Percentiles rank a stretch among this genome's conserved stretches.
Conservation (phyloP, 2,329 filamentous ascomycete species). For the Calycina herbarum region DNA sequence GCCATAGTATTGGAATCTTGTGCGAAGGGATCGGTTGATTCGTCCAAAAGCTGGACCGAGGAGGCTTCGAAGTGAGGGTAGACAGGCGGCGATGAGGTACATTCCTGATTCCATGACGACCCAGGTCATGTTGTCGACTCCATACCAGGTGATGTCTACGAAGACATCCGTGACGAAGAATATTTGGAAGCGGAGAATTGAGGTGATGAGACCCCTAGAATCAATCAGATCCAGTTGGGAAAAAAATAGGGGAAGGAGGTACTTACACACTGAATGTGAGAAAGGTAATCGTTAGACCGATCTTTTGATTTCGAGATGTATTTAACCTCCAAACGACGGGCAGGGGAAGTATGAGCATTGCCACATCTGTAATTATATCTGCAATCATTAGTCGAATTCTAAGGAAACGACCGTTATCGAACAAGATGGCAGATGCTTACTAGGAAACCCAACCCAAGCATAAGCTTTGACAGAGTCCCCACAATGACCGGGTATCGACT, state of each 20-base stretch:
- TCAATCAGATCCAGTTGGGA: not conserved
- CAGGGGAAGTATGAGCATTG: slow-evolving; percentile 46
- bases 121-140: slow-evolving; percentile 13
- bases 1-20: not conserved
- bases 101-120: slow-evolving; percentile 17
- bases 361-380: slow-evolving; percentile 48
- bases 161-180: slow-evolving; percentile 9
- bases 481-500: slow-evolving; percentile 16
- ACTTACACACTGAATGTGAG: slow-evolving; percentile 46
- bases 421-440: not conserved
- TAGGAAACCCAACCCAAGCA: slow-evolving; percentile 5
- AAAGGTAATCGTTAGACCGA: slow-evolving; percentile 47
- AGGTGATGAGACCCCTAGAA: slow-evolving; percentile 17
- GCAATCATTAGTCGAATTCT: slow-evolving; percentile 25
- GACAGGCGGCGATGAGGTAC: slow-evolving; percentile 19
- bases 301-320: slow-evolving; percentile 43
- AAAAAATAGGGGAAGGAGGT: not conserved
- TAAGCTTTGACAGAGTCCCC: not conserved
- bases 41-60: not conserved
- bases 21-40: not conserved
- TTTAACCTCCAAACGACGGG: slow-evolving; percentile 48
- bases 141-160: slow-evolving; percentile 14
- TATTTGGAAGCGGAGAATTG: slow-evolving; percentile 14
- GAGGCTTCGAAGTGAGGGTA: slow-evolving; percentile 15
- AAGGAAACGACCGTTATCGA: not conserved